Evolutionary conservation across 306 rosid species (phyloP), one percentile per base, ranked within the genome.

Genomic region (Psophocarpus tetragonolobus): DNA sequence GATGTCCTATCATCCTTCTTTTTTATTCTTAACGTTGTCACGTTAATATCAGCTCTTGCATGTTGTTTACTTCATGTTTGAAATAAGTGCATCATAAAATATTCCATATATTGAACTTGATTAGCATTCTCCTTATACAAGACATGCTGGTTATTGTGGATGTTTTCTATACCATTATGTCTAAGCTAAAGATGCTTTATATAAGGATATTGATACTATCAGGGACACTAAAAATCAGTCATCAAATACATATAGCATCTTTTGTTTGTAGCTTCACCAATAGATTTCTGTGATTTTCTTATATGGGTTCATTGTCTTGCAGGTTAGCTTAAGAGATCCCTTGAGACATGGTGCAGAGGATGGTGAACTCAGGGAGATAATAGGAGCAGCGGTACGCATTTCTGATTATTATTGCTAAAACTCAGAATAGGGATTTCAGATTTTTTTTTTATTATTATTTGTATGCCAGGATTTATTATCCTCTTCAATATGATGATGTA

Each of bases 241-340:
- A 30, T 70, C 10, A 51, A 63, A 53, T 53, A 72, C 33, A 9
- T 26, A 14, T 58, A 8, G 15, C 41, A 33, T 64, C 29, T 47
- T 27, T 80, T 27, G 13, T 48, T 15, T 30, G 54, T 47, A 62
- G 9, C 71, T 72, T 75, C 15, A 47, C 69, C 17, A 80, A 35
- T 26, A 45, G 51, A 12, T 60, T 61, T 60, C 10, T n/a, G 18
- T 64, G 66, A 50, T 8, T 17, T 78, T 58, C 73, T 78, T 65
- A 67, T 35, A 29, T 23, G 30, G 21, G 41, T 15, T 38, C 1
- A 12, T 44, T 44, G 60, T 66, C 71, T 77, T 85, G 68, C 85
- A 95, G 98, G 91, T 92, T 80, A 91, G 97, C 87, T 87, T 95
- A 87, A 92, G 97, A 81, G 97, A 92, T 83, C 98, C 98, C 47